Evolutionary conservation across 352 stramenopile species (phyloP).

Genomic region (Phytophthora uliginosa): DNA sequence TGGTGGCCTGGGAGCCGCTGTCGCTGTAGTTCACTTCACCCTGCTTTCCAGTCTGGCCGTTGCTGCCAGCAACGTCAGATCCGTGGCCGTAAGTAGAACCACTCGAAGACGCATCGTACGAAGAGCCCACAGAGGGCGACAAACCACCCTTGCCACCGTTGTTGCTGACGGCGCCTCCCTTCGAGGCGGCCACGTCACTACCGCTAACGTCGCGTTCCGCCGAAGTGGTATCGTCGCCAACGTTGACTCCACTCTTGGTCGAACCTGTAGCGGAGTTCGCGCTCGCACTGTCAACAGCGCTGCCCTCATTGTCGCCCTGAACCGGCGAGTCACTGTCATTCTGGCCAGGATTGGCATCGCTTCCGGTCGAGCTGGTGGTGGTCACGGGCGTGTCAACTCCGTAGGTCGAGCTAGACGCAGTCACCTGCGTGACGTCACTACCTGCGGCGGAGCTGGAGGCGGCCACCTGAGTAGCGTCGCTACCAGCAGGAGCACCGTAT

Average conservation of each 20-base stretch:
- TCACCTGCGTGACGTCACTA: constrained; percentile 12
- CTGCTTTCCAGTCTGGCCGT: constrained; percentile 12
- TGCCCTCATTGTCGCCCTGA: neutral
- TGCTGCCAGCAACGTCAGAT: constrained; percentile 10
- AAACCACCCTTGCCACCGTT: constrained; percentile 12
- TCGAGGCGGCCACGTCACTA: neutral
- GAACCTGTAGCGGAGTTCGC: neutral
- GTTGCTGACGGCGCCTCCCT: constrained; percentile 1
- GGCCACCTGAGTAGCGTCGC: constrained; percentile 9
- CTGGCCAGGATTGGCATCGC: constrained; percentile 12
- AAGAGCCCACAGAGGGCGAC: neutral
- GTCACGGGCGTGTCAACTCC: constrained; percentile 7
- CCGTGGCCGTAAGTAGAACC: neutral
- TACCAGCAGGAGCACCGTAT: neutral
- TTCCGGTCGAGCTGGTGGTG: constrained; percentile 18
- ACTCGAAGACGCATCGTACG: neutral
- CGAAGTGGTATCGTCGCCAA: constrained; percentile 7
- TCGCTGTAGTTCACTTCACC: constrained; percentile 9
- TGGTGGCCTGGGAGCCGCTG: constrained; percentile 6
- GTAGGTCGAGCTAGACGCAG: constrained; percentile 2
- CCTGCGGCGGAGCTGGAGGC: constrained; percentile 4
- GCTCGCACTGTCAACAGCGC: neutral
- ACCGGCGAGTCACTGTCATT: constrained; percentile 13
- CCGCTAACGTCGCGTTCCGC: constrained; percentile 1
- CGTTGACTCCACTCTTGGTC: neutral